A percentile compares a stretch with the other conserved stretches of the same genome.
phyloP scores from a whole-genome alignment of 2,329 filamentous ascomycete genomes.

The Lasiodiplodia sp. region DNA sequence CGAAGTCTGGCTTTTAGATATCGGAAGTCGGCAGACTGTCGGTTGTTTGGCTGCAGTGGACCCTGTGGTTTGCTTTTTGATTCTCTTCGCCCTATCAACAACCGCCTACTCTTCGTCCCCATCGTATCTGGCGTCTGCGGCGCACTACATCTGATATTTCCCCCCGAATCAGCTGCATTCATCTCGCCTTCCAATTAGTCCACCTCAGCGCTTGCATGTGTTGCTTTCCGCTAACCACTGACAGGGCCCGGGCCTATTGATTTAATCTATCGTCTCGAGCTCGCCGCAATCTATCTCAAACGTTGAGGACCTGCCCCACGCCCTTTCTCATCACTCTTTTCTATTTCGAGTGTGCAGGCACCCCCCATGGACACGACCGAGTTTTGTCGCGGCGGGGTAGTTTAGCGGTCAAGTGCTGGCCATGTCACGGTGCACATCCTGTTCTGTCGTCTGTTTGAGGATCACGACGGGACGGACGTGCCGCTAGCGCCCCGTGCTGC shows the following conservation, averaged over 20 bases:
- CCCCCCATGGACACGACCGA: background rate
- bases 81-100: background rate
- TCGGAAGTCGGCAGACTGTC: slow-evolving; percentile 4
- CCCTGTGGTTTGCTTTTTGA: slow-evolving; percentile 14
- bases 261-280: slow-evolving; percentile 13
- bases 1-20: background rate
- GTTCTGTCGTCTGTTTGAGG: background rate
- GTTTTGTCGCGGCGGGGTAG: background rate
- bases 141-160: background rate
- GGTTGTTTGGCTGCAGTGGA: slow-evolving; percentile 3
- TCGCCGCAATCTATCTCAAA: slow-evolving; percentile 18
- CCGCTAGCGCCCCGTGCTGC: slow-evolving; percentile 5
- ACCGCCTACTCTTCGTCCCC: background rate
- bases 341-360: slow-evolving; percentile 20
- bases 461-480: slow-evolving; percentile 1
- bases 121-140: background rate
- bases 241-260: background rate
- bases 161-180: slow-evolving; percentile 1
- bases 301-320: background rate
- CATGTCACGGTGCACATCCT: background rate
- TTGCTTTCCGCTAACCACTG: slow-evolving; percentile 18
- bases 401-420: background rate
- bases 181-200: slow-evolving; percentile 4
- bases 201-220: background rate
- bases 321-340: slow-evolving; percentile 2